Conservation (phyloP, 2,329 filamentous ascomycete genomes). For the Trichoderma atroviride region DNA sequence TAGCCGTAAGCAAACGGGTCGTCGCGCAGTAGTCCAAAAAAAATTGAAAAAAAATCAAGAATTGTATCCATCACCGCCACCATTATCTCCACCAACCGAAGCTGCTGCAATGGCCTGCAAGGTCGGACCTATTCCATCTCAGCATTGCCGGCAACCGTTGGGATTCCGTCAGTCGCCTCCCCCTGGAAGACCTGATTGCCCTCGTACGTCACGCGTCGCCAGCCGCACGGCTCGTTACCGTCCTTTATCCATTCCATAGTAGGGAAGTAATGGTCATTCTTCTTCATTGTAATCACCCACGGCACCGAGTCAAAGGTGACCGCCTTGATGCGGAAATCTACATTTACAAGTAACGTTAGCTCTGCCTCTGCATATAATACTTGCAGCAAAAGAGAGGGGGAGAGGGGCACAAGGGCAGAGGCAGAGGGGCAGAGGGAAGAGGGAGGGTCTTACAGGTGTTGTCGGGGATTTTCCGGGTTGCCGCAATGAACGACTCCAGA, state of each 20-base stretch:
- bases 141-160: slow-evolving; percentile 46
- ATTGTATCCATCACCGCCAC: background rate
- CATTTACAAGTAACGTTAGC: slow-evolving; percentile 28
- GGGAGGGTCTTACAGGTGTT: slow-evolving; percentile 72
- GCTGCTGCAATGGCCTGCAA: background rate
- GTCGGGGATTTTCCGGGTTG: slow-evolving; percentile 85
- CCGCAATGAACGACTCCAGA: slow-evolving; percentile 75
- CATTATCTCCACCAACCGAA: background rate
- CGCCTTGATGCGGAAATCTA: slow-evolving; percentile 92
- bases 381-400: background rate
- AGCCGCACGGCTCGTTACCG: slow-evolving; percentile 59
- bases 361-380: background rate
- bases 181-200: slow-evolving; percentile 56
- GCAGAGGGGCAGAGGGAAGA: slow-evolving; percentile 24
- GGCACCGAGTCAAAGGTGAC: slow-evolving; percentile 98
- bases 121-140: slow-evolving; percentile 44
- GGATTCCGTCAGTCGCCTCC: slow-evolving; percentile 56
- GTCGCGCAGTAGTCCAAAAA: background rate
- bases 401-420: background rate
- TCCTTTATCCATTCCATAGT: slow-evolving; percentile 73
- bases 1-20: background rate
- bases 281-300: slow-evolving; percentile 99
- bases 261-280: slow-evolving; percentile 94
- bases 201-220: slow-evolving; percentile 66
- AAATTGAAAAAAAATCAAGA: background rate